These are phyloP conservation scores for Exserohilum rostratum DNA, from an alignment of 2,329 filamentous ascomycete genomes.

Conservation along the genomic window DNA sequence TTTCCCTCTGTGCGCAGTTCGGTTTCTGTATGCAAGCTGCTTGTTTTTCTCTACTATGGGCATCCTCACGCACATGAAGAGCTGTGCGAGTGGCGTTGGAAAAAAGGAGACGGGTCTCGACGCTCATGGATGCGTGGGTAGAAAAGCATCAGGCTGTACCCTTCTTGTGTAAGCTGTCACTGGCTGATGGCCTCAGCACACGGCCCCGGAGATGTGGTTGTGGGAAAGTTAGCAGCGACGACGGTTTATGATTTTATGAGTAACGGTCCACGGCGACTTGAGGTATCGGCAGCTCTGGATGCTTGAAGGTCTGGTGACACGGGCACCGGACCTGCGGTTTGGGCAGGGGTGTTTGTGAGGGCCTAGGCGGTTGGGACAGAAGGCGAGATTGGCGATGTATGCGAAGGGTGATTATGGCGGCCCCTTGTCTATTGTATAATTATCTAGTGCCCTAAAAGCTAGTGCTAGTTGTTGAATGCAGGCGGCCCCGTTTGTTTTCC, in stretches of 20 bases:
- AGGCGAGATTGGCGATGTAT: conserved; percentile 11
- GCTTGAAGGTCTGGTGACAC: too few relatives aligned
- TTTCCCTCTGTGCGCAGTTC: conserved; percentile 5
- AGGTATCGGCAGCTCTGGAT: too few relatives aligned
- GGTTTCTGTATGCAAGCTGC: conserved; percentile 8
- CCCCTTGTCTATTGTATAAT: conserved; percentile 46
- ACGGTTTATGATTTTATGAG: conserved; percentile 36
- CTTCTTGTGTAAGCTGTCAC: conserved; percentile 34
- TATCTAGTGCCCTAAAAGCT: conserved; percentile 42
- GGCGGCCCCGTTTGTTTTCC: conserved; percentile 27
- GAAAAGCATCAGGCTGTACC: conserved; percentile 33
- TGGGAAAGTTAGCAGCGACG: conserved; percentile 11
- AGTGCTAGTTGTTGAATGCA: conserved; percentile 35
- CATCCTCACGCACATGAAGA: conserved; percentile 18
- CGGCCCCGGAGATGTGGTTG: conserved; percentile 2
- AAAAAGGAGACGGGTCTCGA: conserved; percentile 13
- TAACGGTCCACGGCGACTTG: conserved; percentile 34
- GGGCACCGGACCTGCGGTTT: too few relatives aligned
- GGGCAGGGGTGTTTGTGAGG: conserved; percentile 3
- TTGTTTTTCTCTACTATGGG: conserved; percentile 14
- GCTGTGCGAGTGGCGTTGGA: conserved; percentile 31
- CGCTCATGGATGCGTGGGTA: conserved; percentile 25
- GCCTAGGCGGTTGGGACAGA: too few relatives aligned
- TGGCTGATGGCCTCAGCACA: conserved; percentile 4
- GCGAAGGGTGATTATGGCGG: conserved; percentile 37